phyloP scores from a whole-genome alignment of 306 rosid genomes.

The Quercus bicolor region DNA sequence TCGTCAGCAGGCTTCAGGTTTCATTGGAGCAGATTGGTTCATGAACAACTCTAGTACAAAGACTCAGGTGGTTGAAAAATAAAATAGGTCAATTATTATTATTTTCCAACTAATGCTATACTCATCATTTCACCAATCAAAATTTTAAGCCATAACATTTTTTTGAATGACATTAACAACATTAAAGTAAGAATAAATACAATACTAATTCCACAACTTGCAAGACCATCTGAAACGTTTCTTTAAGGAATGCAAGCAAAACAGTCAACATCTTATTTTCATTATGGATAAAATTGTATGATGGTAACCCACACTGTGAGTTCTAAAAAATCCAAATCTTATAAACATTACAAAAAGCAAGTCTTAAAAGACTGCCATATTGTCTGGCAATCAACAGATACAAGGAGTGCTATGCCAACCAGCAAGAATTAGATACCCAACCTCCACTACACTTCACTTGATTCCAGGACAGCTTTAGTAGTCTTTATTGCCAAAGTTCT shows the following conservation, averaged over 20 bases:
- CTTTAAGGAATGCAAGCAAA: conserved; percentile 15
- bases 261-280: conserved; percentile 45
- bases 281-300: conserved; percentile 16
- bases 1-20: no score
- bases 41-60: no score
- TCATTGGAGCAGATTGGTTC: no score
- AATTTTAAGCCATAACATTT: neutral
- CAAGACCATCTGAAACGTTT: conserved; percentile 17
- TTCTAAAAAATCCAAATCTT: conserved; percentile 20
- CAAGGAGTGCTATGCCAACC: conserved; percentile 9
- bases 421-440: conserved; percentile 19
- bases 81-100: neutral
- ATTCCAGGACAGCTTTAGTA: conserved; percentile 36
- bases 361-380: conserved; percentile 32
- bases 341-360: conserved; percentile 22
- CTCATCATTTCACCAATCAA: neutral
- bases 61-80: neutral
- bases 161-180: neutral
- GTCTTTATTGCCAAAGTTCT: conserved; percentile 87
- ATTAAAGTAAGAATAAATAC: neutral
- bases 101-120: neutral
- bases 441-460: conserved; percentile 24
- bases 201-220: conserved; percentile 8
- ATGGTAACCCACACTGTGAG: conserved; percentile 30
- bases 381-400: conserved; percentile 33